Evolutionary conservation across 2,329 filamentous ascomycete species (phyloP), one percentile per base, ranked within the genome.

Genomic region (Tolypocladium amazonense): DNA sequence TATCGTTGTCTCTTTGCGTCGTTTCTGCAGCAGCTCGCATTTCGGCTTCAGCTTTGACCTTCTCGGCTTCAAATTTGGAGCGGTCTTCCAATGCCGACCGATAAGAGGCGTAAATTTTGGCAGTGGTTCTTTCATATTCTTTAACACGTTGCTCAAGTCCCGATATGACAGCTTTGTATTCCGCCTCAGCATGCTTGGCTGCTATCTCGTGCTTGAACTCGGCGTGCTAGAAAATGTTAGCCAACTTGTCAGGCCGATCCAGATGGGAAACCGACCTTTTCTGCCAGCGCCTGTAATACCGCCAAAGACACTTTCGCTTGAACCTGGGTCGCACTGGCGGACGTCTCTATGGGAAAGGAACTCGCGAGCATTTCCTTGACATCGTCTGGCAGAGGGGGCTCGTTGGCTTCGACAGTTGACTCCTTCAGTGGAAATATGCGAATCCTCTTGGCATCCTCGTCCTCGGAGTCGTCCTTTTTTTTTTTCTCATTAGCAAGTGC

Each of bases 71-170:
- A 47, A 79, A 81, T 6, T 65, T 66, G 39, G 73, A 74, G 39
- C 81, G 79, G 27, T 86, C 82, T 60, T 78, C 71, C 6, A 84
- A 68, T 3, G 83, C 81, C 18, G 73, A 73, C 63, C 80, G 77
- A 60, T 78, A 79, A 52, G 75, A 76, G 9, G 71, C 68, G 56
- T 83, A 78, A 4, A 83, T 76, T 7, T 70, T 69, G 27, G 72
- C 71, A 2, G 79, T 68, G 2, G 79, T 79, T 27, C 71, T 72
- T 56, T 77, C 71, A 58, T 79, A 75, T 23, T 78, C 78, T 37
- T 77, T 75, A 20, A 80, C 67, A 56, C 81, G 76, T 25, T 66
- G 68, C 59, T 82, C 76, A 0, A 82, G 72, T 2, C 69, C 71
- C 39, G 74, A 66, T 38, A 81, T 77, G 1, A 77, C 70, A 20